Evolutionary conservation across 1,284 basidiomycete species (phyloP).

Genomic region (Fomes fomentarius): DNA sequence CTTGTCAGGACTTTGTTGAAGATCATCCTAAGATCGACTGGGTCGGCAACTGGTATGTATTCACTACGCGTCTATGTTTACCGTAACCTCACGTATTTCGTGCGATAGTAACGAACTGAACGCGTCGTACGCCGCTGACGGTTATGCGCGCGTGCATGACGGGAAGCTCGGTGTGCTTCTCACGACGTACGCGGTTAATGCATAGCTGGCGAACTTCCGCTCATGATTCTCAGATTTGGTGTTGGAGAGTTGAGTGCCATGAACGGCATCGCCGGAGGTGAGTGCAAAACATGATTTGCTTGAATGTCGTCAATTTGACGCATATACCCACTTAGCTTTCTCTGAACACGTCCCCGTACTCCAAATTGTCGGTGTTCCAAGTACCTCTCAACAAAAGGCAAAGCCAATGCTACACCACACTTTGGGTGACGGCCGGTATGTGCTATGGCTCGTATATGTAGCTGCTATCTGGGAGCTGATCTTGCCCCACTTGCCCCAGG

Average conservation of each 20-base stretch:
- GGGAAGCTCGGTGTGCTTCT: slow-evolving; percentile 73
- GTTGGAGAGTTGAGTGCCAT: slow-evolving; percentile 89
- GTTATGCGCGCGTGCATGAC: slow-evolving; percentile 87
- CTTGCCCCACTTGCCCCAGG: no score
- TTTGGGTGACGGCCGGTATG: slow-evolving; percentile 78
- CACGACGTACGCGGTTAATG: slow-evolving; percentile 79
- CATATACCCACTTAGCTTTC: slow-evolving; percentile 52
- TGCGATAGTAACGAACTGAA: slow-evolving; percentile 79
- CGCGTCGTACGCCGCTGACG: slow-evolving; percentile 92
- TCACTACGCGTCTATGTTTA: not conserved
- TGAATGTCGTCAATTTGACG: not conserved
- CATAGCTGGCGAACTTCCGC: no score
- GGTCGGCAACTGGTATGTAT: slow-evolving; percentile 85
- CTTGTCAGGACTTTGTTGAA: slow-evolving; percentile 89
- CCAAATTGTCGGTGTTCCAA: slow-evolving; percentile 90
- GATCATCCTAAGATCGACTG: slow-evolving; percentile 80
- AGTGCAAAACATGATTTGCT: no score
- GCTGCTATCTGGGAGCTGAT: no score
- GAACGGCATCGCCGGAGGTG: slow-evolving; percentile 78
- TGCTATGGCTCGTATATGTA: not conserved
- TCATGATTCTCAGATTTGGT: slow-evolving; percentile 68
- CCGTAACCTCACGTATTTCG: not conserved
- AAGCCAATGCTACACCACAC: slow-evolving; percentile 84
- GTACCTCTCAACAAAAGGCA: slow-evolving; percentile 69
- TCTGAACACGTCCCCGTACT: slow-evolving; percentile 92